Evolutionary conservation across 169 alveolate species (phyloP).

Genomic region (Plasmodium malariae): DNA sequence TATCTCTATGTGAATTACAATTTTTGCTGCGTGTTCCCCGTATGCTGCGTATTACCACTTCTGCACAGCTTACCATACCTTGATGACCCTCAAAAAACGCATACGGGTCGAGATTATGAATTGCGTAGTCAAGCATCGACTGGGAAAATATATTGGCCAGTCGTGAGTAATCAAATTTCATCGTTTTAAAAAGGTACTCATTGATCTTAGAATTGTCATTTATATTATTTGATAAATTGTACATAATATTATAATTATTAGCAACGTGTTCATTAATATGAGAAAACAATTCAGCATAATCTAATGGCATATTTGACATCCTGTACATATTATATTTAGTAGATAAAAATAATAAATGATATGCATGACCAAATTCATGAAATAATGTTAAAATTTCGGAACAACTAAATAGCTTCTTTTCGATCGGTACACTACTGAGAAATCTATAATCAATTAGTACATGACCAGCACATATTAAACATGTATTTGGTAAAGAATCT

Average conservation of each 20-base stretch:
- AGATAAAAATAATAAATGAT: constrained; percentile 66
- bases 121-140: constrained; percentile 39
- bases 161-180: constrained; percentile 45
- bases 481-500: constrained; percentile 45
- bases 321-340: constrained; percentile 7
- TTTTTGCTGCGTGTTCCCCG: not conserved
- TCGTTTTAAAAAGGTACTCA: constrained; percentile 29
- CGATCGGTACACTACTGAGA: constrained; percentile 42
- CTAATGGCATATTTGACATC: constrained; percentile 44
- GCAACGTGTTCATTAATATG: constrained; percentile 65
- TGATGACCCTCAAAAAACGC: constrained; percentile 29
- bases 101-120: constrained; percentile 38
- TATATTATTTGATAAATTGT: constrained; percentile 29
- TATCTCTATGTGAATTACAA: not conserved
- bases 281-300: constrained; percentile 76
- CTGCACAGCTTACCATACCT: too few relatives aligned
- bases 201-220: constrained; percentile 33
- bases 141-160: constrained; percentile 28
- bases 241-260: constrained; percentile 46
- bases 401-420: constrained; percentile 48
- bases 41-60: too few relatives aligned
- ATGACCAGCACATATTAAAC: constrained; percentile 44
- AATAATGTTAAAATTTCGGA: constrained; percentile 63
- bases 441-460: constrained; percentile 42
- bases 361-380: constrained; percentile 76